These are phyloP conservation scores for Vanilla planifolia DNA, from an alignment of 106 monocot species.

Conservation along the genomic window DNA sequence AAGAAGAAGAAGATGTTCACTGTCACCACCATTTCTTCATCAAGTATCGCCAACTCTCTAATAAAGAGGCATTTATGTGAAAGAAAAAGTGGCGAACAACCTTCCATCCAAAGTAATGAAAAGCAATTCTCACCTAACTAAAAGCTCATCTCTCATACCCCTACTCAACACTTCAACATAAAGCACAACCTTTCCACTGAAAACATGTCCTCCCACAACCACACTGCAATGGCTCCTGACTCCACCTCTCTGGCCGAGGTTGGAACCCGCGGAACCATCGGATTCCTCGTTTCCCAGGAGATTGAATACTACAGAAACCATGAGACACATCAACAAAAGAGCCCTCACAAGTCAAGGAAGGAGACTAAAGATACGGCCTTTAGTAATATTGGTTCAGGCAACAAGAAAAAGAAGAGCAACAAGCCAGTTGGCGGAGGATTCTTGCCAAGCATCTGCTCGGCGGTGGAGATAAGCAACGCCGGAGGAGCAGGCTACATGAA, in stretches of 20 bases:
- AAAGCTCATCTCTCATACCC: not conserved
- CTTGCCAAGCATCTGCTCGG: slow-evolving; percentile 34
- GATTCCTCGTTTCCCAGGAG: slow-evolving; percentile 34
- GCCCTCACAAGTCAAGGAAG: not conserved
- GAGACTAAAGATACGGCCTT: not conserved
- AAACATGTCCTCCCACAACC: not conserved
- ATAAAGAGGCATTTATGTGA: too few species aligned
- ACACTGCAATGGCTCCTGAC: slow-evolving; percentile 3
- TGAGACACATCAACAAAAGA: not conserved
- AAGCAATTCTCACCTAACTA: not conserved
- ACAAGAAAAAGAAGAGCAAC: slow-evolving; percentile 11
- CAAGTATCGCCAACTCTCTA: not conserved
- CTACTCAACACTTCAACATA: not conserved
- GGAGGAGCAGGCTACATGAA: slow-evolving; percentile 8
- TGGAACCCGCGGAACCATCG: slow-evolving; percentile 34
- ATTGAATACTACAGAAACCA: slow-evolving; percentile 34
- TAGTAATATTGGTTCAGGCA: not conserved
- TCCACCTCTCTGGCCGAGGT: slow-evolving; percentile 28
- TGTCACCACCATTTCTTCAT: too few species aligned
- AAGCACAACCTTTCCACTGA: too few species aligned
- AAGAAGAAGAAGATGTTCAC: too few species aligned
- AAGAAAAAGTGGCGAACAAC: too few species aligned
- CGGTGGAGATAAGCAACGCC: slow-evolving; percentile 13
- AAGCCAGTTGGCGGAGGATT: slow-evolving; percentile 4
- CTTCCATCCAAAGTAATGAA: not conserved